phyloP scores from a whole-genome alignment of 73 alveolate species.

The Tetrahymena malaccensis region DNA sequence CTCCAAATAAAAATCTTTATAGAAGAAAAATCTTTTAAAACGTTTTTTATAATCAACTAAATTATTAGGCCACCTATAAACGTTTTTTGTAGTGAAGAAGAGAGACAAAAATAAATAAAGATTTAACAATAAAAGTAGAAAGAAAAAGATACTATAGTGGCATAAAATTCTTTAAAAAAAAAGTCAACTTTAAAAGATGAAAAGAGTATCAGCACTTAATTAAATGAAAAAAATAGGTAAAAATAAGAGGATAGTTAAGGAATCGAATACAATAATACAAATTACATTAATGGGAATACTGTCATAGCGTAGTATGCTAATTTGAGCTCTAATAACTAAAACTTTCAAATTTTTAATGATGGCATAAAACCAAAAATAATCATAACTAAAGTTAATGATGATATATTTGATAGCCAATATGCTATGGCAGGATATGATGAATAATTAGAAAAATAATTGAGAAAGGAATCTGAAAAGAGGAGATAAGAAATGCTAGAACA shows the following conservation, averaged over 20 bases:
- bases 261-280: neutral
- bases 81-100: neutral
- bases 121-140: neutral
- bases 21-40: too few species aligned
- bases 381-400: neutral
- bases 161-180: neutral
- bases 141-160: neutral
- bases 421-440: neutral
- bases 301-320: neutral
- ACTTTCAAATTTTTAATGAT: neutral
- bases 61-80: neutral
- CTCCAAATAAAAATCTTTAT: too few species aligned
- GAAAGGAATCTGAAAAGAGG: neutral
- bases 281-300: neutral
- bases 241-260: neutral
- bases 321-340: neutral
- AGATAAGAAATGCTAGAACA: neutral
- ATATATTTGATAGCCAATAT: neutral
- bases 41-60: too few species aligned
- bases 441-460: neutral
- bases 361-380: neutral
- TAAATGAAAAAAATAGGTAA: neutral
- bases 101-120: neutral
- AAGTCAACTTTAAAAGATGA: neutral
- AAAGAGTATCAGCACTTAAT: neutral